phyloP scores from a whole-genome alignment of 257 asterid genomes.

The Solanum peruvianum region DNA sequence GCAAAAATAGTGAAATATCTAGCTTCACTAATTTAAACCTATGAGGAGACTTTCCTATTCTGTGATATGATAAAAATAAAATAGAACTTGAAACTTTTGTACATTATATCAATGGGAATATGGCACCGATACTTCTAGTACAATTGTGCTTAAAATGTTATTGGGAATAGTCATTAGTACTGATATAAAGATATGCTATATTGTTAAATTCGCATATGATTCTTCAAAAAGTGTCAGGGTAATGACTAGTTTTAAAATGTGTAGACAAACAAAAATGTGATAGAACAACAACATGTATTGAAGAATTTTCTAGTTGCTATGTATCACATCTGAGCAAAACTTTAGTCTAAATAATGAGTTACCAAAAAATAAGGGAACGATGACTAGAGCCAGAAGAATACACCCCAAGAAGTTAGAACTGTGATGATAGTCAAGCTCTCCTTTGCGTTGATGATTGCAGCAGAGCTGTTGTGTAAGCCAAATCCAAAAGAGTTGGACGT shows the following conservation, averaged over 20 bases:
- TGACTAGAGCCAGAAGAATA: neutral
- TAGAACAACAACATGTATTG: neutral
- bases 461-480: conserved; percentile 19
- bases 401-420: conserved; percentile 1
- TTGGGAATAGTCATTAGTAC: neutral
- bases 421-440: conserved; percentile 9
- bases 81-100: neutral
- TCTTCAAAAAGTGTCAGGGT: neutral
- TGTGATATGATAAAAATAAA: neutral
- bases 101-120: neutral
- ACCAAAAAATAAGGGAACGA: neutral
- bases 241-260: neutral
- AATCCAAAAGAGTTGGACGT: conserved; percentile 20
- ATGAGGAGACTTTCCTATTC: neutral
- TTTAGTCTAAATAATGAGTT: neutral
- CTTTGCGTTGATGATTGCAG: conserved; percentile 14
- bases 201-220: neutral
- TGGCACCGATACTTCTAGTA: neutral
- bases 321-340: neutral
- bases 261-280: neutral
- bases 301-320: neutral
- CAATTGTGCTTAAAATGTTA: neutral
- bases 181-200: neutral
- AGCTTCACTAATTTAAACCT: neutral
- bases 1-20: too few relatives aligned